Evolutionary conservation across 2,329 filamentous ascomycete species (phyloP), one percentile per base, ranked within the genome.

Genomic region (Celoporthe dispersa): DNA sequence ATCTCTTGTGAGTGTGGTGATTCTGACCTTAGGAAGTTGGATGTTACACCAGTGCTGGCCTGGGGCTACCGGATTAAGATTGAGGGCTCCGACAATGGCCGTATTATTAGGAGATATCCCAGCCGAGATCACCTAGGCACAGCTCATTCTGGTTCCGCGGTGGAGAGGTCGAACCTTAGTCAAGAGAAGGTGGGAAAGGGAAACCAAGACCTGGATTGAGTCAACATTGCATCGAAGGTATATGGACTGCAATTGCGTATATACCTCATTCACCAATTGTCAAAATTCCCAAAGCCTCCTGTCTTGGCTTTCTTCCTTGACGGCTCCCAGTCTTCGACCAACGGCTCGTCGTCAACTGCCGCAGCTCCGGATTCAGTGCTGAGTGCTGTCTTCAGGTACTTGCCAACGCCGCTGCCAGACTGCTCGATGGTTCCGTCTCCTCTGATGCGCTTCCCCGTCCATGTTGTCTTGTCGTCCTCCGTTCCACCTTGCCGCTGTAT

Each of bases 241-340:
- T 64, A 22, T 61, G 63, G 44, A 44, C 28, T 62, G 44, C 16
- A 64, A n/a, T 67, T 68, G 44, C 53, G 44, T 66, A 72, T 62
- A 67, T 66, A 66, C 63, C 68, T 71, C 60, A 60, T 62, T 74
- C 7, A 98, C 95, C 96, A 99, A 51, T 84, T 88, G 81, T 97
- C 94, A 79, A 99, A 99, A 80, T 98, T 97, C 2, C 95, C 94
- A 84, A 98, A 99, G 0, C 94, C 94, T 16, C 89, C 88, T 33
- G 84, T 85, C 78, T 92, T 96, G 2, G 84, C 81, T 82, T 97
- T 98, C 82, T 98, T 98, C 80, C 88, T 90, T 4, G 85, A 88
- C 25, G 92, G 93, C 75, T 93, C 90, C 68, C 89, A 89, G 79
- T 89, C 91, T 51, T 86, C 83, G 70, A 91, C 90, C 28, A 90